Evolutionary conservation across 2,329 filamentous ascomycete genomes (phyloP).

Genomic region (Colletotrichum acutatum): DNA sequence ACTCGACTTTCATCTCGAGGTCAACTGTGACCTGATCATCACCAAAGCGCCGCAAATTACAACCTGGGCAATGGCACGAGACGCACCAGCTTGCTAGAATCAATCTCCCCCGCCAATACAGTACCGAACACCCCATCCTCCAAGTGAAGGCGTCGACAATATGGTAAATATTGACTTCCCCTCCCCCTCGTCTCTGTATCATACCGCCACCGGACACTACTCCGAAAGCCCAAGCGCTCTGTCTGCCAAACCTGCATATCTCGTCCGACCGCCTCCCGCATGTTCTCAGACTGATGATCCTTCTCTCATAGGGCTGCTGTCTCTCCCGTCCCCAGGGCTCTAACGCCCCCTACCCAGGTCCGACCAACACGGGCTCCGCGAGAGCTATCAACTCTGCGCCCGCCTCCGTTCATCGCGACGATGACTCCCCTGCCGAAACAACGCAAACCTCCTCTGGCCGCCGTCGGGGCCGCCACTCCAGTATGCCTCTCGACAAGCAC

Average conservation of each 20-base stretch:
- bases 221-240: not conserved
- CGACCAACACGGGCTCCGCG: slow-evolving; percentile 60
- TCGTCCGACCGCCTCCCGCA: not conserved
- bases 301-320: slow-evolving; percentile 64
- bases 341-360: slow-evolving; percentile 65
- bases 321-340: slow-evolving; percentile 63
- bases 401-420: slow-evolving; percentile 39
- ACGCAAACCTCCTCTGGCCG: slow-evolving; percentile 37
- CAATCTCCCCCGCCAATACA: not conserved
- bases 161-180: slow-evolving; percentile 15
- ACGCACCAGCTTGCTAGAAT: not conserved
- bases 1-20: not conserved
- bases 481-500: slow-evolving; percentile 66
- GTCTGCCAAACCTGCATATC: not conserved
- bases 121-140: not conserved
- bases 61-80: slow-evolving; percentile 26
- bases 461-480: slow-evolving; percentile 47
- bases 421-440: slow-evolving; percentile 34
- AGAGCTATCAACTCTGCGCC: slow-evolving; percentile 61
- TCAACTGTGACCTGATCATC: not conserved
- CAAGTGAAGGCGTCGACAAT: not conserved
- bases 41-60: not conserved
- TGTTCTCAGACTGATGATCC: not conserved
- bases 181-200: not conserved
- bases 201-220: not conserved